Conservation (phyloP, 2,329 filamentous ascomycete species). For the Fusarium papillatum region DNA sequence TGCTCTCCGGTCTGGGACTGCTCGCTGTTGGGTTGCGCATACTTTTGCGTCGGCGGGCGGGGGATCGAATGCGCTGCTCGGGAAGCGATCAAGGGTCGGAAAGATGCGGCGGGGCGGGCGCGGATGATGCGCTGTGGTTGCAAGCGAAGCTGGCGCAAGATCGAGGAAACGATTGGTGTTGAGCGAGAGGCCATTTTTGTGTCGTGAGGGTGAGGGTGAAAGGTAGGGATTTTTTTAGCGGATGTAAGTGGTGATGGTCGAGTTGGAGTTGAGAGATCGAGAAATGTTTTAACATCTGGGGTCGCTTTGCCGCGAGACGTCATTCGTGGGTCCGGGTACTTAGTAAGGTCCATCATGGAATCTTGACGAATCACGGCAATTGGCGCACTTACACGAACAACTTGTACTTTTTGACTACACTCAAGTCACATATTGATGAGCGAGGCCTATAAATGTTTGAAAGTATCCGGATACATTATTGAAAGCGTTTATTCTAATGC, state of each 20-base stretch:
- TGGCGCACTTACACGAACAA: slow-evolving; percentile 21
- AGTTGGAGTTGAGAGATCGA: slow-evolving; percentile 28
- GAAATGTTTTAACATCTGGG: slow-evolving; percentile 35
- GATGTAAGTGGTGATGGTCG: slow-evolving; percentile 8
- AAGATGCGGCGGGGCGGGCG: slow-evolving; percentile 13
- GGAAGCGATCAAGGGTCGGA: slow-evolving; percentile 31
- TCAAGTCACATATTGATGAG: not conserved
- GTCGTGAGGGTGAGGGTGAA: not conserved
- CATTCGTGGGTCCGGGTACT: slow-evolving; percentile 31
- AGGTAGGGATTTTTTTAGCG: not conserved
- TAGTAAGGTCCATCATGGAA: slow-evolving; percentile 26
- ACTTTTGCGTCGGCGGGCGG: slow-evolving; percentile 43
- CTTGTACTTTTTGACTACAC: not conserved
- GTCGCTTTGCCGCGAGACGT: slow-evolving; percentile 31
- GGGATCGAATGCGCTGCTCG: slow-evolving; percentile 54
- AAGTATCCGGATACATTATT: too few species aligned
- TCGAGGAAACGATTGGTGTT: slow-evolving; percentile 26
- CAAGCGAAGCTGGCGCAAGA: slow-evolving; percentile 33
- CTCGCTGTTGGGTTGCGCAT: slow-evolving; percentile 23
- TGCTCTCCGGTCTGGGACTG: slow-evolving; percentile 26
- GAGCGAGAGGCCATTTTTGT: slow-evolving; percentile 48
- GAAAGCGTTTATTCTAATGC: too few species aligned
- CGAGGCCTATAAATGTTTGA: not conserved
- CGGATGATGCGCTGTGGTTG: slow-evolving; percentile 30
- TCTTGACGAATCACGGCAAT: slow-evolving; percentile 29